These are phyloP conservation scores for Salix arbutifolia DNA, from an alignment of 345 rosid species.

Conservation along the genomic window DNA sequence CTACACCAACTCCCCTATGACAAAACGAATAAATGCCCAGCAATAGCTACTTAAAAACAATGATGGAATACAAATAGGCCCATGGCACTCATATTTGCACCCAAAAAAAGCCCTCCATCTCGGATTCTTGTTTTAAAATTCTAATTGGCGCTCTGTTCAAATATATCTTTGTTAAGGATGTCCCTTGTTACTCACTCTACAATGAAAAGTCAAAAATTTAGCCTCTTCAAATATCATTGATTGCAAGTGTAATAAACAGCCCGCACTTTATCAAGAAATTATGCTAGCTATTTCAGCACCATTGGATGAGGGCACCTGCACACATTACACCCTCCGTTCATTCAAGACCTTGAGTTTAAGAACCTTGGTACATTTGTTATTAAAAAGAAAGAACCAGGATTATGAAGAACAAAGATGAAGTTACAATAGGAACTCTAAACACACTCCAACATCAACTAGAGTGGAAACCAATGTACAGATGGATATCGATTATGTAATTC, in stretches of 20 bases:
- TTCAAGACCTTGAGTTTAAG: neutral
- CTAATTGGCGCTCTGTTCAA: neutral
- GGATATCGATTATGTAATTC: neutral
- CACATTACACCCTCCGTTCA: neutral
- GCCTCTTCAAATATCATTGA: neutral
- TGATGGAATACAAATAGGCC: neutral
- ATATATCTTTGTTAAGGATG: neutral
- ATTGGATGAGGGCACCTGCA: neutral
- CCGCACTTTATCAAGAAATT: neutral
- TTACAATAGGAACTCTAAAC: neutral
- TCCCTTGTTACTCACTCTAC: neutral
- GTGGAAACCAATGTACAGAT: neutral
- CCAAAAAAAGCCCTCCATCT: neutral
- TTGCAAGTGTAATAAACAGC: neutral
- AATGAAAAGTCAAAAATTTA: neutral
- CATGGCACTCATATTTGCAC: neutral
- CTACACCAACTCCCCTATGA: neutral
- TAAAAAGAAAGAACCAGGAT: neutral
- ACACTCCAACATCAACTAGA: neutral
- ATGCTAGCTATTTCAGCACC: neutral
- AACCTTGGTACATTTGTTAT: neutral
- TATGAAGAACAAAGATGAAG: neutral
- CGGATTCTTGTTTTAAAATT: neutral
- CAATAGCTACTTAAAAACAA: neutral
- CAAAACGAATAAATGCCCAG: neutral